Base-by-base conservation (phyloP, 139 green algal species). In the Coelastrella sp. region DNA sequence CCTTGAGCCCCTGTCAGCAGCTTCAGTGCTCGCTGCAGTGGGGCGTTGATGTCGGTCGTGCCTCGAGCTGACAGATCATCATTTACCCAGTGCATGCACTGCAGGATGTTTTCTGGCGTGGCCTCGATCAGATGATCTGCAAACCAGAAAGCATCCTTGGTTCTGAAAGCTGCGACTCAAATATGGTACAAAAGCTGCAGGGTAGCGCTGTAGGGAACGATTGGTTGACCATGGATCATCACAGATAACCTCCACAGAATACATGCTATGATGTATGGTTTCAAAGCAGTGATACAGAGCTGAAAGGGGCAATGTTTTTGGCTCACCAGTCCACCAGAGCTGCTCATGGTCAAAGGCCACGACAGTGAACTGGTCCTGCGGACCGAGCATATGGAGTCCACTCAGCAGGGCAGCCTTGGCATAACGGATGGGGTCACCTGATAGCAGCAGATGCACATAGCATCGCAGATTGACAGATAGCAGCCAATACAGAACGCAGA, bases 341-440 rank as follows among this genome's bases (percentile, higher is more conserved):
- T 96, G 93, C 66, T 94, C 92, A 82, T 96, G 90, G 87, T 96
- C 93, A 85, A 95, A 96, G 4, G 93, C 94, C 35, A 94, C 93
- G 35, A 96, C 91, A 11, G 87, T 92, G 86, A 96, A 96, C 63
- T 57, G 19, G 84, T 96, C 94, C 35, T 78, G 15, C 7, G 78
- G 73, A 7, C 57, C 82, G n/a, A 96, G 93, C 79, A 84, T 87
- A 7, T 80, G 66, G 27, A 96, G 87, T 0, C 84, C 93, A 7
- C 70, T 82, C 7, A 79, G 58, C 24, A 96, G 79, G n/a, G 92
- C 92, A 19, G 73, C 58, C 82, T 92, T 92, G 80, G 80, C 86
- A 25, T 79, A 74, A 8, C 72, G 74, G 61, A 91, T 89, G 60
- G 93, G 89, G 19, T 91, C 78, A 58, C 87, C 85, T 25, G 85